Evolutionary conservation across 2,329 filamentous ascomycete species (phyloP), one percentile per base, ranked within the genome.

Genomic region (Trichophyton simii): DNA sequence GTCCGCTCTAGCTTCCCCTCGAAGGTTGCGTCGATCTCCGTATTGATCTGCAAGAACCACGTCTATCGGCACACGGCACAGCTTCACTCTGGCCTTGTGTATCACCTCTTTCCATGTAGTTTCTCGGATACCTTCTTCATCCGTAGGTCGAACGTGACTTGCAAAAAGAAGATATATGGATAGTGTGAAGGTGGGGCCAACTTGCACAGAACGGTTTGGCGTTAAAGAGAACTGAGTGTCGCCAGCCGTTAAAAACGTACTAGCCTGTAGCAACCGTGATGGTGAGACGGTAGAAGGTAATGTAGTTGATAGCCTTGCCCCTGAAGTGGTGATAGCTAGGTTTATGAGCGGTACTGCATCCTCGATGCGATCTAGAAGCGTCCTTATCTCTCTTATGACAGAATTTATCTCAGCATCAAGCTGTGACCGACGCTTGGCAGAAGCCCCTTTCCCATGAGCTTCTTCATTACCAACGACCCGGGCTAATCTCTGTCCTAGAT

Each of bases 161-260:
- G 86, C 80, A 68, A 97, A 99, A 0, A 97, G 81, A 91, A 97
- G 96, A 73, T 97, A 99, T 66, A 97, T 77, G 0, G 91, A 95
- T 6, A 97, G 73, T 0, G 83, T 87, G 69, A 96, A 97, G 0
- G 86, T 83, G 0, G 92, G 91, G 0, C 94, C 94, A 63, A 97
- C 87, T 70, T 96, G 91, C 54, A 89, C 84, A 0, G 87, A 81
- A 8, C 78, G 75, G 0, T 77, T 80, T 4, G 86, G 82, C 46
- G 83, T 79, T 65, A 84, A 80, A 1, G 83, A 82, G 72, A 94
- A 96, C 65, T 91, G 87, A 0, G 86, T 87, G 72, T 99, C 94
- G 2, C 90, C 91, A 52, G 91, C 83, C 31, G 87, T 95, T 57
- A 97, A 79, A 65, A 96, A 87, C 3, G 91, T 94, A 70, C 92